Conservation (phyloP, 768 basidiomycete genomes). For the Mycena amicta region DNA sequence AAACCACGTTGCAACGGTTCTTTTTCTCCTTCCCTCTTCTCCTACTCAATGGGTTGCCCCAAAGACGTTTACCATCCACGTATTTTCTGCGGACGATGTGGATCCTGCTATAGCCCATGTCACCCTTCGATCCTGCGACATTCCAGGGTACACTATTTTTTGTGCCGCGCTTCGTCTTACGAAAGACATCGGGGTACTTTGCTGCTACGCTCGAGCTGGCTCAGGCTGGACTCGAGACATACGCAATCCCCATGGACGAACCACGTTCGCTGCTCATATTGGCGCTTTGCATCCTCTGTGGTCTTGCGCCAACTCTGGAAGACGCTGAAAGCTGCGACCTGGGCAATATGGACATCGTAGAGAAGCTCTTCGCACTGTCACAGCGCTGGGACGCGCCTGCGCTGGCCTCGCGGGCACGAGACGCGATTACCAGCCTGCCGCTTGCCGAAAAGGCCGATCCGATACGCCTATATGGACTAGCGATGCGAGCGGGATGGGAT, state of each 20-base stretch:
- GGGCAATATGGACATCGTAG: slow-evolving; percentile 2
- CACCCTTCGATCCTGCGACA: slow-evolving; percentile 36
- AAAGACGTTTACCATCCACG: slow-evolving; percentile 8
- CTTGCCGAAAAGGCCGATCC: slow-evolving; percentile 11
- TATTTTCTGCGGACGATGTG: slow-evolving; percentile 29
- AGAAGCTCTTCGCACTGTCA: slow-evolving; percentile 11
- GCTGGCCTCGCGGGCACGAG: slow-evolving; percentile 7
- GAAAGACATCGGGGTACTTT: slow-evolving; percentile 16
- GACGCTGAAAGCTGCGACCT: slow-evolving; percentile 4
- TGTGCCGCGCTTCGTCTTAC: slow-evolving; percentile 35
- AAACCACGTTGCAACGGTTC: neutral
- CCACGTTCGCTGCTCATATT: slow-evolving; percentile 6
- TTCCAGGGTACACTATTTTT: slow-evolving; percentile 36
- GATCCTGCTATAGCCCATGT: slow-evolving; percentile 27
- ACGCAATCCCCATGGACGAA: slow-evolving; percentile 1
- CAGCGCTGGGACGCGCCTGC: slow-evolving; percentile 17
- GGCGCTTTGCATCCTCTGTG: slow-evolving; percentile 13
- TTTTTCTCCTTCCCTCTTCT: neutral
- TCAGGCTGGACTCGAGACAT: neutral
- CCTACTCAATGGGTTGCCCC: neutral
- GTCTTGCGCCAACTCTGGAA: slow-evolving; percentile 2
- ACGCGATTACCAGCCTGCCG: slow-evolving; percentile 1
- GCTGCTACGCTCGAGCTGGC: slow-evolving; percentile 9
- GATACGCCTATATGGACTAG: slow-evolving; percentile 12
- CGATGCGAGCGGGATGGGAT: slow-evolving; percentile 19